Percentiles rank a stretch among this genome's conserved stretches.
phyloP scores from a whole-genome alignment of 2,329 filamentous ascomycete genomes.

The Trichoderma sp. region DNA sequence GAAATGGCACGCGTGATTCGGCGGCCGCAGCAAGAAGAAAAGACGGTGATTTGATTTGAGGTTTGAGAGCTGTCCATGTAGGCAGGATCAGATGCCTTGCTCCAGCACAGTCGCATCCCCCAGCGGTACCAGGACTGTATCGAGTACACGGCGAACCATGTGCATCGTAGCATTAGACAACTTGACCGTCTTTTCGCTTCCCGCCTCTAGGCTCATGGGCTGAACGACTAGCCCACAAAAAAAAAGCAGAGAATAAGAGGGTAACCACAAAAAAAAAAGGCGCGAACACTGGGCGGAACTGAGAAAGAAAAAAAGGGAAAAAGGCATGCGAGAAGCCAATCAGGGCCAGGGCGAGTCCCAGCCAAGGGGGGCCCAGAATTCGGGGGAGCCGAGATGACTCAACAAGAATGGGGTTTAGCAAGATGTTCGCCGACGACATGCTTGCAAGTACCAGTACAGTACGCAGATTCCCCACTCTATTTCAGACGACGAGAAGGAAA shows the following conservation, averaged over 20 bases:
- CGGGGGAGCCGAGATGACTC: constrained; percentile 21
- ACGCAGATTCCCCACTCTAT: not conserved
- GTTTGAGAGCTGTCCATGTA: not conserved
- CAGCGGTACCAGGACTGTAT: not conserved
- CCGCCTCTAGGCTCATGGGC: constrained; percentile 11
- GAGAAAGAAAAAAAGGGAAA: not conserved
- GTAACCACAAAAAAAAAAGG: not conserved
- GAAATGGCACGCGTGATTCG: not conserved
- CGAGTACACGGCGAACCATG: not conserved
- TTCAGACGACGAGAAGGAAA: not conserved
- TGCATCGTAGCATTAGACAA: constrained; percentile 4
- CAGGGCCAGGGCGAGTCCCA: not conserved
- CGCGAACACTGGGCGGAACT: not conserved
- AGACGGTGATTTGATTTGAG: not conserved
- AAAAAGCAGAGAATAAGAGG: not conserved
- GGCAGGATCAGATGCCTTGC: constrained; percentile 16
- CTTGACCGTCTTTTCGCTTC: constrained; percentile 21
- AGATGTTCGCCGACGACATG: constrained; percentile 5
- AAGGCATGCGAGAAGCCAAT: not conserved
- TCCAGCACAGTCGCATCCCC: not conserved
- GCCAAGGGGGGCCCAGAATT: constrained; percentile 5
- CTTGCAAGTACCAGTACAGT: constrained; percentile 6
- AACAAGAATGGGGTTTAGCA: constrained; percentile 8
- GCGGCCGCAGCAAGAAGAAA: not conserved
- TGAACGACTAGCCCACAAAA: constrained; percentile 19